A percentile compares a stretch with the other conserved stretches of the same genome.
These are phyloP conservation scores for Pyrenophora graminea DNA, from an alignment of 2,329 filamentous ascomycete species.

Conservation along the genomic window DNA sequence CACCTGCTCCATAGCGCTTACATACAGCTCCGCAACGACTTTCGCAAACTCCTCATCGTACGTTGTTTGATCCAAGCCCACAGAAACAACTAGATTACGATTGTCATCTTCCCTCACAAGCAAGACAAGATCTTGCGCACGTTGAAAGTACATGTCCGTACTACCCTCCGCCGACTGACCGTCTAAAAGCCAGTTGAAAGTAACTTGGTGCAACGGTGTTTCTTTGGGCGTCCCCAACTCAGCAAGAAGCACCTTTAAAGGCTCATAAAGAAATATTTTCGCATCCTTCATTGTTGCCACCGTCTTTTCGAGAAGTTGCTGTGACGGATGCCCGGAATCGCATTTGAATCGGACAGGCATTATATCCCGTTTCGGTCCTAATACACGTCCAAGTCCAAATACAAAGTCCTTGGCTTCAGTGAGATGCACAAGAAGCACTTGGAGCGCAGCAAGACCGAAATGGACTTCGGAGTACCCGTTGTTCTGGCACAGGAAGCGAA, in stretches of 20 bases:
- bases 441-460: slow-evolving; percentile 3
- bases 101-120: neutral
- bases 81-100: neutral
- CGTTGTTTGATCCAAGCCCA: neutral
- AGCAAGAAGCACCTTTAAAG: neutral
- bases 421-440: slow-evolving; percentile 3
- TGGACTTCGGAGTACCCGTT: neutral
- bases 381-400: neutral
- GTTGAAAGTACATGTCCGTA: slow-evolving; percentile 1
- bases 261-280: neutral
- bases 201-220: slow-evolving; percentile 1
- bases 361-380: neutral
- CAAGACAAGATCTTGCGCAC: neutral
- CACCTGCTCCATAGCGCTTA: neutral
- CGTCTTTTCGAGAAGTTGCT: neutral
- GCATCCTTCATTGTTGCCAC: neutral
- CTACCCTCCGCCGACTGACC: neutral
- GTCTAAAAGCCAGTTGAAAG: neutral
- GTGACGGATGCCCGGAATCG: neutral
- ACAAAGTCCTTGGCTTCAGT: slow-evolving; percentile 6
- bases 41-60: neutral
- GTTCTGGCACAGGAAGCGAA: neutral
- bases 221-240: neutral
- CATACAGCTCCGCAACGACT: neutral
- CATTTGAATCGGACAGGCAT: slow-evolving; percentile 2